Evolutionary conservation across 441 rosid species (phyloP).

Genomic region (Corymbia citriodora): DNA sequence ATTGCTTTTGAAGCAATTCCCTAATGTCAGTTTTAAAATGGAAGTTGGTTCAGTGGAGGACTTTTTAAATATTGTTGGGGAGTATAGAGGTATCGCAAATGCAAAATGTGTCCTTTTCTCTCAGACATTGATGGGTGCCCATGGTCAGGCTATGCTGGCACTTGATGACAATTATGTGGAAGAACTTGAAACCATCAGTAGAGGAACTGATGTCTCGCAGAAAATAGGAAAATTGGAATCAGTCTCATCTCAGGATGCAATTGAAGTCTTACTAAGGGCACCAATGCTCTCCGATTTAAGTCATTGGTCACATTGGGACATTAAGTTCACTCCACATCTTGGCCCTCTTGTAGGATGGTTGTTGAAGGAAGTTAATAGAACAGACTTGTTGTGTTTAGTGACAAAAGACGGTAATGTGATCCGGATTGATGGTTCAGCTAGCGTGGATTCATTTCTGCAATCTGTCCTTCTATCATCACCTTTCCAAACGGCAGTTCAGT

Average conservation of each 20-base stretch:
- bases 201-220: slow-evolving; percentile 10
- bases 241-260: slow-evolving; percentile 54
- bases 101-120: slow-evolving; percentile 73
- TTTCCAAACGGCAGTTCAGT: slow-evolving; percentile 60
- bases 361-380: slow-evolving; percentile 56
- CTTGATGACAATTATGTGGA: slow-evolving; percentile 14
- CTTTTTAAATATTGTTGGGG: slow-evolving; percentile 37
- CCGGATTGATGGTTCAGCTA: slow-evolving; percentile 70
- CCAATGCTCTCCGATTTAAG: slow-evolving; percentile 80
- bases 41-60: slow-evolving; percentile 45
- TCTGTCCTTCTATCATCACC: slow-evolving; percentile 75
- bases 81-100: slow-evolving; percentile 30
- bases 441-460: slow-evolving; percentile 69
- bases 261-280: slow-evolving; percentile 58
- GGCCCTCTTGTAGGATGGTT: slow-evolving; percentile 75
- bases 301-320: slow-evolving; percentile 92
- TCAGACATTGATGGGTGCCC: slow-evolving; percentile 41
- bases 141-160: slow-evolving; percentile 1
- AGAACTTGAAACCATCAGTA: slow-evolving; percentile 17
- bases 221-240: slow-evolving; percentile 20
- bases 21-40: slow-evolving; percentile 47
- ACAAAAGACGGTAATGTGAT: slow-evolving; percentile 79
- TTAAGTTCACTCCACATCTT: slow-evolving; percentile 62
- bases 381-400: slow-evolving; percentile 48
- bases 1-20: slow-evolving; percentile 70